phyloP scores from a whole-genome alignment of 148 eudicot genomes.

The Pouteria glomerata region DNA sequence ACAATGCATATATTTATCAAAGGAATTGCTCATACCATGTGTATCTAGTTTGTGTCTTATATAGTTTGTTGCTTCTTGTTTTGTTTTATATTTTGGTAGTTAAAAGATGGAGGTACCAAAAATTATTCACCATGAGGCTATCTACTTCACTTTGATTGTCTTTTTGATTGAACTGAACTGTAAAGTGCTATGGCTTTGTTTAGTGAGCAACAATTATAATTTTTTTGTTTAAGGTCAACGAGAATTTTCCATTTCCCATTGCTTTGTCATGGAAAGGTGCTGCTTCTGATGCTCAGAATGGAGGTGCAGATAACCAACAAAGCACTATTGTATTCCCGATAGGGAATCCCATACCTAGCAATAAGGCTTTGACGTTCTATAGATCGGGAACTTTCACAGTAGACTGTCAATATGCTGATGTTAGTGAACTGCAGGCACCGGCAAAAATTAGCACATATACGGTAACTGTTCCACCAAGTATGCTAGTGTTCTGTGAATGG shows the following conservation, averaged over 20 bases:
- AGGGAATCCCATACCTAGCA: conserved; percentile 77
- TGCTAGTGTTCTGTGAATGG: background rate
- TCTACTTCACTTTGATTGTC: background rate
- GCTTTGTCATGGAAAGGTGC: conserved; percentile 80
- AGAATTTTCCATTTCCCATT: conserved; percentile 74
- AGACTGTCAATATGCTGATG: conserved; percentile 82
- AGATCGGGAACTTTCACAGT: conserved; percentile 67
- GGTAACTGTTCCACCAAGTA: conserved; percentile 30
- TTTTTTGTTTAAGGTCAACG: conserved; percentile 56
- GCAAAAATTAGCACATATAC: conserved; percentile 77
- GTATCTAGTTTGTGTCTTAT: background rate
- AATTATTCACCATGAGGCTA: background rate
- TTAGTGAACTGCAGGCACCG: conserved; percentile 70
- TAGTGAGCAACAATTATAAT: background rate
- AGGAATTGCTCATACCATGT: no score
- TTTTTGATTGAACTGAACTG: background rate
- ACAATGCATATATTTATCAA: no score
- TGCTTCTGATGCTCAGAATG: conserved; percentile 50
- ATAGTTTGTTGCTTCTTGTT: background rate
- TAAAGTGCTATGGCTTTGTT: background rate
- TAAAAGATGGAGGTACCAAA: background rate
- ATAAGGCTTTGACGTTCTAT: conserved; percentile 74
- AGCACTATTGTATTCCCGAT: conserved; percentile 73
- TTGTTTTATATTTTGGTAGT: background rate
- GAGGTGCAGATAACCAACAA: conserved; percentile 53